Evolutionary conservation across 2,329 filamentous ascomycete genomes (phyloP), one percentile per base, ranked within the genome.

Genomic region (Monilinia laxa): DNA sequence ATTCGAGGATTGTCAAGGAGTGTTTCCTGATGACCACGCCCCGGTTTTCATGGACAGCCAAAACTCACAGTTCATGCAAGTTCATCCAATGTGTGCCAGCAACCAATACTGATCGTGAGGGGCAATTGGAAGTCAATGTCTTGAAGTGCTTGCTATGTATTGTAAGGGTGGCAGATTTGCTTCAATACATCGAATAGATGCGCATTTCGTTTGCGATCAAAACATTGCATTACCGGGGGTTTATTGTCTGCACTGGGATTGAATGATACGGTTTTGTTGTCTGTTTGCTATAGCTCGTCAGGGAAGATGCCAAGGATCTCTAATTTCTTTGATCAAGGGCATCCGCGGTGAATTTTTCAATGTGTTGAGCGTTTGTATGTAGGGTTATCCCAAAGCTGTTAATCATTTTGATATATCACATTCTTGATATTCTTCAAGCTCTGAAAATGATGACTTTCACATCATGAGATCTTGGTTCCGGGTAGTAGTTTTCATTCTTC

Each of bases 1-100:
- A 12, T 58, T 75, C 23, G 70, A 73, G 51, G 71, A 73, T 64
- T 71, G 73, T 12, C 72, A 74, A 57, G 74, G 72, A 16, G 73
- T 74, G 18, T 71, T 71, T 52, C 60, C 71, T n/a, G 70, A 66
- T 54, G 52, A 72, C 31, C 68, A 71, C 49, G 64, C 62, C 12
- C 72, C 74, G 31, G 53, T 75, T n/a, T 76, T 75, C 51, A 69
- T 69, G 59, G 58, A 72, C 55, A 64, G 59, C n/a, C 65, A 66
- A 31, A 65, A 68, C 14, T 57, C 67, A n/a, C 67, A 64, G 42
- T 72, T 69, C 40, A 66, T 65, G 53, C 62, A 51, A 31, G 55
- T 25, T 54, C 67, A 66, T 49, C 42, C 54, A 52, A 71, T 70
- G 64, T 67, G 59, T 23, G 35, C 45, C 12, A 62, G 35, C 20